Evolutionary conservation across 345 rosid genomes (phyloP).

Genomic region (Salix caprea): DNA sequence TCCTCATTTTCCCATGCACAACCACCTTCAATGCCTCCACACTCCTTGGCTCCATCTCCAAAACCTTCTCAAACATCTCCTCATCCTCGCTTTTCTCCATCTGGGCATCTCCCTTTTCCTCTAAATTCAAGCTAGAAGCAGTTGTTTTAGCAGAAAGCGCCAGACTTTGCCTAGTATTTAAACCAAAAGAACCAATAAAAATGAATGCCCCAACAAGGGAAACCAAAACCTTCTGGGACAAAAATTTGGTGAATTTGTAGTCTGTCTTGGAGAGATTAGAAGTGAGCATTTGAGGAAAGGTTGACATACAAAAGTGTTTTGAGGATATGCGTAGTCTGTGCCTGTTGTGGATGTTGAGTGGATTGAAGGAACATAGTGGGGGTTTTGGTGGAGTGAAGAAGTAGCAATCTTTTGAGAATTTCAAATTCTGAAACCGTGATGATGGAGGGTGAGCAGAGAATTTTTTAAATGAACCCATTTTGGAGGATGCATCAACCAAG

Average conservation of each 20-base stretch:
- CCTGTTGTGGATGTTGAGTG: slow-evolving; percentile 10
- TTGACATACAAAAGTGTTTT: slow-evolving; percentile 13
- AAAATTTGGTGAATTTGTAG: slow-evolving; percentile 6
- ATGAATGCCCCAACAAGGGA: slow-evolving; percentile 57
- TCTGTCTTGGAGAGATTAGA: slow-evolving; percentile 20
- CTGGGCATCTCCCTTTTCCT: slow-evolving; percentile 31
- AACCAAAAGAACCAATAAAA: slow-evolving; percentile 41
- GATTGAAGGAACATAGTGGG: background rate
- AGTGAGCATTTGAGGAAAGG: slow-evolving; percentile 12
- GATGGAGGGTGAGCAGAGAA: background rate
- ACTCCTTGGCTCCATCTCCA: slow-evolving; percentile 65
- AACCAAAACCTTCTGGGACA: slow-evolving; percentile 38
- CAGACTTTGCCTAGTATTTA: slow-evolving; percentile 37
- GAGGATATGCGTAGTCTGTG: slow-evolving; percentile 21
- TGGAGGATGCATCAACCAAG: background rate
- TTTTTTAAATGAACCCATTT: slow-evolving; percentile 20
- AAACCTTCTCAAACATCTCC: slow-evolving; percentile 52
- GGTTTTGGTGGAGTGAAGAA: background rate
- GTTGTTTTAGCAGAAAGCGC: slow-evolving; percentile 37
- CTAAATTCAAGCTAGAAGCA: slow-evolving; percentile 15
- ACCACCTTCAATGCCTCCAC: slow-evolving; percentile 68
- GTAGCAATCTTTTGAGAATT: background rate
- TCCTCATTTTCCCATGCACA: slow-evolving; percentile 74
- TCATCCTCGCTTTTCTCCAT: slow-evolving; percentile 41
- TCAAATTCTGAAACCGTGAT: slow-evolving; percentile 7